These are phyloP conservation scores for Coemansia furcata DNA, from an alignment of 192 early-diverging fungal genomes.

Conservation along the genomic window DNA sequence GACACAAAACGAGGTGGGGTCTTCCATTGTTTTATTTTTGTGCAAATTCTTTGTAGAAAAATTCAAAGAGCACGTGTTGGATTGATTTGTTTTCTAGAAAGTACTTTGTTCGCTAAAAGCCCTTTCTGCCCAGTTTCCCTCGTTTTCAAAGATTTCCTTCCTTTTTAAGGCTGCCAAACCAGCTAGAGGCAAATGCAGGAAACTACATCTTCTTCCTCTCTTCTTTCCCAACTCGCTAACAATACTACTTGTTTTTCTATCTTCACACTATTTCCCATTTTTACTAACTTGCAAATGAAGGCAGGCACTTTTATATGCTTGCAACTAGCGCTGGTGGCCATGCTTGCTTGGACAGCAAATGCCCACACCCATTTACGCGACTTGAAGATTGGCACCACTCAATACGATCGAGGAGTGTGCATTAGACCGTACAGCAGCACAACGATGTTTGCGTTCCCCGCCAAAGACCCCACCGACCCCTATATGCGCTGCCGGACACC, in stretches of 20 bases:
- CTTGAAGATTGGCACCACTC: neutral
- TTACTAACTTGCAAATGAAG: neutral
- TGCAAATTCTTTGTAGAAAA: neutral
- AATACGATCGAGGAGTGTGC: neutral
- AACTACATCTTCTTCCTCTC: neutral
- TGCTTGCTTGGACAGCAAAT: neutral
- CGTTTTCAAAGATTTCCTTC: neutral
- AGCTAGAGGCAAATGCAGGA: neutral
- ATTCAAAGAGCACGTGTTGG: neutral
- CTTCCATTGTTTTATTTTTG: neutral
- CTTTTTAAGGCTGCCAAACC: neutral
- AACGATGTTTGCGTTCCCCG: neutral
- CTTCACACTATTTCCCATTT: neutral
- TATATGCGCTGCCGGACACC: neutral
- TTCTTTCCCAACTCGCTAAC: neutral
- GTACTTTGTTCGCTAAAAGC: neutral
- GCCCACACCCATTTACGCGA: slow-evolving; percentile 1
- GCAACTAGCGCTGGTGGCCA: neutral
- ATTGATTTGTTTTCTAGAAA: neutral
- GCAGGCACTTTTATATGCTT: neutral
- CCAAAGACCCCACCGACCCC: neutral
- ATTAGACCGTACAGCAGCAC: neutral
- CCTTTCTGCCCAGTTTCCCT: neutral
- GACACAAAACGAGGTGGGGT: neutral
- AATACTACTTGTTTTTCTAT: neutral